These are phyloP conservation scores for Zygosaccharomyces pseudorouxii DNA, from an alignment of 805 yeast species.

Conservation along the genomic window DNA sequence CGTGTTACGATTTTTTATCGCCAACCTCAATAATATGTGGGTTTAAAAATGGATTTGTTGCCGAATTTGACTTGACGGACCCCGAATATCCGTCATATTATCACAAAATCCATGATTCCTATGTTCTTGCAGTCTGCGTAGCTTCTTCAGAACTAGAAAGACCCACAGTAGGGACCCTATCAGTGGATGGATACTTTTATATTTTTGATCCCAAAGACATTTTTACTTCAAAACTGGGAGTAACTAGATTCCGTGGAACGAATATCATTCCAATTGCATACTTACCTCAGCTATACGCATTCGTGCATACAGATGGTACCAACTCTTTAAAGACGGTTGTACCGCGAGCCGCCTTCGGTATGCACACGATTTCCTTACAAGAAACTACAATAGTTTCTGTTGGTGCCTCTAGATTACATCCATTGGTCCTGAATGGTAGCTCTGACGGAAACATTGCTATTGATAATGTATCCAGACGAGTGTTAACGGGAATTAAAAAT, in stretches of 20 bases:
- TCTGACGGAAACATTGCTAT: slow-evolving; percentile 46
- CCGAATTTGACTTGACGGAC: slow-evolving; percentile 46
- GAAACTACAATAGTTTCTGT: slow-evolving; percentile 40
- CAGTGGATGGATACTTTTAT: slow-evolving; percentile 42
- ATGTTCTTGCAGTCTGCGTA: slow-evolving; percentile 34
- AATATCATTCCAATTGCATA: slow-evolving; percentile 30
- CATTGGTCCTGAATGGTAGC: slow-evolving; percentile 44
- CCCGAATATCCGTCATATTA: slow-evolving; percentile 36
- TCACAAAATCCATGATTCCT: slow-evolving; percentile 38
- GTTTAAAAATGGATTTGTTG: slow-evolving; percentile 52
- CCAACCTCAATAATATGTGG: slow-evolving; percentile 50
- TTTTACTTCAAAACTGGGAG: slow-evolving; percentile 27
- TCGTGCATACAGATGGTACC: slow-evolving; percentile 41
- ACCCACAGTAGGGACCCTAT: slow-evolving; percentile 33
- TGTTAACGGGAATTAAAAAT: slow-evolving; percentile 36
- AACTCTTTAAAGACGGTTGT: slow-evolving; percentile 37
- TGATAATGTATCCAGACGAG: slow-evolving; percentile 38
- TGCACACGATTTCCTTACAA: slow-evolving; percentile 37
- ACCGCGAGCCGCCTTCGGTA: slow-evolving; percentile 36
- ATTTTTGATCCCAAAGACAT: slow-evolving; percentile 37
- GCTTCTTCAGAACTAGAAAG: slow-evolving; percentile 37
- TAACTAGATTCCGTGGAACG: slow-evolving; percentile 34
- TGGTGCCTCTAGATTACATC: slow-evolving; percentile 43
- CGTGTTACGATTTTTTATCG: slow-evolving; percentile 46
- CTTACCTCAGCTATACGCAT: slow-evolving; percentile 35